Evolutionary conservation across 2,329 filamentous ascomycete species (phyloP).

Genomic region (Cryoendolithus antarcticus): DNA sequence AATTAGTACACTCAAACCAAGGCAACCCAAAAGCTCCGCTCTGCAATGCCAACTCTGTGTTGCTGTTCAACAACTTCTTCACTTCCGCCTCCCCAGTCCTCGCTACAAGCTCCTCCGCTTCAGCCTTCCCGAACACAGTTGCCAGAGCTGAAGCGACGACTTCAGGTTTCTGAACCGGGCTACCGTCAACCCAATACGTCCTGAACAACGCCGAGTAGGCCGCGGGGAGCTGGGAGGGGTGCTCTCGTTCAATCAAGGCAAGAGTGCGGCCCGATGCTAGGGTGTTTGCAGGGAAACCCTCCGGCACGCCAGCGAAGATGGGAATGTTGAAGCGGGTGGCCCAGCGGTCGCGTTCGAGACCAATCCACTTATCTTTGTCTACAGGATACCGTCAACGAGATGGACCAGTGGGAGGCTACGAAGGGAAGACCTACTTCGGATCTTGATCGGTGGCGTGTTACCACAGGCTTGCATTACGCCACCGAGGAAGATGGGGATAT

Average conservation of each 20-base stretch:
- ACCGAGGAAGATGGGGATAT: conserved; percentile 47
- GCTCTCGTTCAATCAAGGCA: conserved; percentile 32
- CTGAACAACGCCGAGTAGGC: conserved; percentile 37
- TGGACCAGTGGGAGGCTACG: neutral
- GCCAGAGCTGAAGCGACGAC: conserved; percentile 33
- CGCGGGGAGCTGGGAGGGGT: conserved; percentile 28
- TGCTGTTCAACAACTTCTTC: conserved; percentile 35
- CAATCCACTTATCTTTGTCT: conserved; percentile 51
- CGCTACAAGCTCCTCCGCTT: conserved; percentile 29
- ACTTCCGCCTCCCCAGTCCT: conserved; percentile 26
- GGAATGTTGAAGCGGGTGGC: conserved; percentile 42
- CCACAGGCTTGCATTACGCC: conserved; percentile 46
- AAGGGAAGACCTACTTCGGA: conserved; percentile 37
- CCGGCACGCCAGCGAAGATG: conserved; percentile 31
- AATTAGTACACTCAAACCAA: conserved; percentile 46
- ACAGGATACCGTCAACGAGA: neutral
- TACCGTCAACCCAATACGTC: conserved; percentile 40
- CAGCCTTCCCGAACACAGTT: conserved; percentile 32
- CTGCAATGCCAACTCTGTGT: conserved; percentile 39
- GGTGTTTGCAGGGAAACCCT: conserved; percentile 43
- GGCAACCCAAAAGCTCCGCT: conserved; percentile 49
- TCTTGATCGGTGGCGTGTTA: conserved; percentile 41
- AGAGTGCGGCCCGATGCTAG: conserved; percentile 41
- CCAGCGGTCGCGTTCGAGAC: conserved; percentile 42
- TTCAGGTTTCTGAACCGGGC: conserved; percentile 33